Evolutionary conservation across 2,329 filamentous ascomycete species (phyloP).

Genomic region (Aureobasidium namibiae): DNA sequence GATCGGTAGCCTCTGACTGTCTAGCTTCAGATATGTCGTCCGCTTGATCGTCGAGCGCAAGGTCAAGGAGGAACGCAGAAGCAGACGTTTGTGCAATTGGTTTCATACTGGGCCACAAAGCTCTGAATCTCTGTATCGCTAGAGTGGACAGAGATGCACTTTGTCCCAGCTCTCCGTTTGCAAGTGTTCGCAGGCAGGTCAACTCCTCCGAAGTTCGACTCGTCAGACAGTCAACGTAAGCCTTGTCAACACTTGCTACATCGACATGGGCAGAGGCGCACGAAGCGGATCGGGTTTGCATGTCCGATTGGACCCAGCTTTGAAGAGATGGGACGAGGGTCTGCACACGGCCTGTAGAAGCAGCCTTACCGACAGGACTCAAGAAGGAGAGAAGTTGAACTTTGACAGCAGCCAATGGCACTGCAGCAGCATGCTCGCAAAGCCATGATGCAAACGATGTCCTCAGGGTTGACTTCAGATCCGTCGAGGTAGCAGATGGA

Average conservation of each 20-base stretch:
- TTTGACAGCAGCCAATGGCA: conserved; percentile 63
- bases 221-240: conserved; percentile 45
- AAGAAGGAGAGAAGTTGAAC: conserved; percentile 62
- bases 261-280: conserved; percentile 44
- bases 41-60: conserved; percentile 42
- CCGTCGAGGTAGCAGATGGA: conserved; percentile 27
- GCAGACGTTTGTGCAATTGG: conserved; percentile 51
- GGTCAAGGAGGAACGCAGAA: conserved; percentile 55
- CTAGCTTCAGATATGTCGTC: conserved; percentile 30
- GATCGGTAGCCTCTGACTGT: conserved; percentile 55
- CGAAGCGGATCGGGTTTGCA: conserved; percentile 42
- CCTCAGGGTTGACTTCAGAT: conserved; percentile 56
- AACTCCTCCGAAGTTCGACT: conserved; percentile 52
- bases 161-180: conserved; percentile 34
- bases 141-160: conserved; percentile 49
- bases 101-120: conserved; percentile 67
- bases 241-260: conserved; percentile 41
- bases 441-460: conserved; percentile 63
- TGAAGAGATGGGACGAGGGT: conserved; percentile 67
- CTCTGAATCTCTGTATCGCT: conserved; percentile 60
- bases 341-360: conserved; percentile 64
- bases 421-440: conserved; percentile 60
- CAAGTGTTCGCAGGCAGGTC: conserved; percentile 43
- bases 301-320: conserved; percentile 51
- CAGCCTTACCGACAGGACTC: conserved; percentile 62